Base-by-base conservation (phyloP, 345 rosid species). In the Brassica rapa region DNA sequence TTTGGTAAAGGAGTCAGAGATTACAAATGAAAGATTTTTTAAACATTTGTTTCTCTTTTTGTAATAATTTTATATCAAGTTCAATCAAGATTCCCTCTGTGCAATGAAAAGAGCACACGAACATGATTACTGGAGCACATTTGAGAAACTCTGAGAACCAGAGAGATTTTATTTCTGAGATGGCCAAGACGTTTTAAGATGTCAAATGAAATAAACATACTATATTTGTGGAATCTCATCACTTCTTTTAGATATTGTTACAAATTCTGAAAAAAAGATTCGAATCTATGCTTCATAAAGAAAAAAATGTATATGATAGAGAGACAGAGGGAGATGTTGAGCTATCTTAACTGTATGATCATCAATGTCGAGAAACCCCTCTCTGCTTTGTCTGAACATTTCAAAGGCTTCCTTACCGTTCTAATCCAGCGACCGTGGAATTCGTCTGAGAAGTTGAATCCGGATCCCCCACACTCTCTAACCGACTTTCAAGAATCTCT, bases 401-500 rank as follows among this genome's bases (percentile, higher is more conserved):
- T 53, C 76, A 65, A 15, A 7, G 62, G 21, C 60, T 56, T 51
- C 19, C 25, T 86, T 73, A 88, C 82, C 94, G 77, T 78, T 84
- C 82, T 71, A 77, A 66, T 39, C 73, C 70, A 66, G 82, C 79
- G 59, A 53, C 65, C 1, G 88, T 86, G n/a, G 87, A 82, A 80
- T 92, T 92, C 62, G 73, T 30, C 68, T 29, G 71, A 21, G 72
- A 67, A 60, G 70, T 60, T 55, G 88, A 78, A 78, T 85, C 90
- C 39, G 62, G 55, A 72, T 81, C 88, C 67, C 37, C 55, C 60
- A 85, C 87, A 53, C 81, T 87, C 82, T 73, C 88, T 77, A 91
- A 83, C 75, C 75, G 91, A 71, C 84, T 82, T 70, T 88, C 77
- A 65, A 93, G 81, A 80, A 85, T 86, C 84, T 93, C 94, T 83